Evolutionary conservation across 306 rosid species (phyloP).

Genomic region (Acacia confusa): DNA sequence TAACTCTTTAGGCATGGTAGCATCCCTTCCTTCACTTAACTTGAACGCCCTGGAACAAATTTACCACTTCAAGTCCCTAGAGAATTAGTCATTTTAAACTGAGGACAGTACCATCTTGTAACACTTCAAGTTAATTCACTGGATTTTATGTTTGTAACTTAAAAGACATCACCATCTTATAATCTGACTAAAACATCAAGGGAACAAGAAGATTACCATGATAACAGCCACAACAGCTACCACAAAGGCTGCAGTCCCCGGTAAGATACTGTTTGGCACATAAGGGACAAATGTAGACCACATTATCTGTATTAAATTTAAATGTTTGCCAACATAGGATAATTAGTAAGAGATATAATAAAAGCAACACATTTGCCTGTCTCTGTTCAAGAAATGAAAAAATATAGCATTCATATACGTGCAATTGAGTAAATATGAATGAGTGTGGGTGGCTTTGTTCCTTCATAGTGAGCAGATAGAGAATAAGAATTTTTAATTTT

Average conservation of each 20-base stretch:
- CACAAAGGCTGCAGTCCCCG: constrained; percentile 66
- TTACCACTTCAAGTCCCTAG: background rate
- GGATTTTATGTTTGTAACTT: background rate
- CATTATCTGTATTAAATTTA: constrained; percentile 67
- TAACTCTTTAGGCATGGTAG: background rate
- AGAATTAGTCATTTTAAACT: background rate
- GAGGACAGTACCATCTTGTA: background rate
- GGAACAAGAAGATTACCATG: constrained; percentile 41
- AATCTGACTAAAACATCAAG: constrained; percentile 1
- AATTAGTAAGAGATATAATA: background rate
- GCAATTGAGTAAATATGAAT: background rate
- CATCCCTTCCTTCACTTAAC: background rate
- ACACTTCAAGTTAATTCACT: background rate
- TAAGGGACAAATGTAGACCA: constrained; percentile 99
- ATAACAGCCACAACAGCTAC: constrained; percentile 57
- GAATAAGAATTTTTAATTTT: background rate
- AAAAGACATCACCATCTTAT: background rate
- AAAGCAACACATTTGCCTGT: background rate
- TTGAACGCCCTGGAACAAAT: background rate
- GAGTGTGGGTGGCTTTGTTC: background rate
- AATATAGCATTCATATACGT: background rate
- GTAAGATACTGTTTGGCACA: constrained; percentile 79
- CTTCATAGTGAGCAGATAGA: background rate
- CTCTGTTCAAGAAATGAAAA: background rate
- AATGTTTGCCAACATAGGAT: constrained; percentile 25